Evolutionary conservation across 2,329 filamentous ascomycete species (phyloP).

Genomic region (Exophiala aquamarina): DNA sequence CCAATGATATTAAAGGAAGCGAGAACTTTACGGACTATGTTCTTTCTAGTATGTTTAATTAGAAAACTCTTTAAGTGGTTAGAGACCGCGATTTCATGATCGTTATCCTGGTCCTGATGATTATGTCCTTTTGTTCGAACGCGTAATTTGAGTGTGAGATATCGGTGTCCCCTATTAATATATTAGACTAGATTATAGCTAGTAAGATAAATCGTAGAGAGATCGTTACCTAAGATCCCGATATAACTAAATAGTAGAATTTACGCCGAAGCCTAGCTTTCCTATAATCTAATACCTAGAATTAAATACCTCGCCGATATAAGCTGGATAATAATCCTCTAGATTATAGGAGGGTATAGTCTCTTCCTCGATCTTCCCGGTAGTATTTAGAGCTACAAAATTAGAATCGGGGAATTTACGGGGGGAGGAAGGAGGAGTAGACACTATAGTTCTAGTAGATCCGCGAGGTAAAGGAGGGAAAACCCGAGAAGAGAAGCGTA

Average conservation of each 20-base stretch:
- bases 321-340: slow-evolving; percentile 38
- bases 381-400: too few relatives aligned
- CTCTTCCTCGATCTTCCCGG: slow-evolving; percentile 21
- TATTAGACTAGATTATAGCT: slow-evolving; percentile 6
- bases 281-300: slow-evolving; percentile 45
- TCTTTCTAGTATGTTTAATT: slow-evolving; percentile 31
- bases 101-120: too few relatives aligned
- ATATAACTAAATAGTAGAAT: slow-evolving; percentile 49
- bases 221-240: slow-evolving; percentile 32
- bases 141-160: slow-evolving; percentile 25
- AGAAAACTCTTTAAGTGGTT: slow-evolving; percentile 27
- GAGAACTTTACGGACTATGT: slow-evolving; percentile 34
- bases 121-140: slow-evolving; percentile 3
- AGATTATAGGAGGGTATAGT: slow-evolving; percentile 22
- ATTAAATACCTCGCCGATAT: slow-evolving; percentile 43
- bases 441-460: too few relatives aligned
- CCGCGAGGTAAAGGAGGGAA: too few relatives aligned
- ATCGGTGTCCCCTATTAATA: slow-evolving; percentile 7
- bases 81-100: slow-evolving; percentile 25
- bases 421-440: too few relatives aligned
- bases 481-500: too few relatives aligned
- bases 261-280: slow-evolving; percentile 48
- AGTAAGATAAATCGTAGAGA: slow-evolving; percentile 33
- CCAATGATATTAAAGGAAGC: slow-evolving; percentile 37
- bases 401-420: too few relatives aligned